Percentiles rank a stretch among this genome's conserved stretches.
Evolutionary conservation across 257 asterid genomes (phyloP).

Genomic region (Solanum infundibuliforme): DNA sequence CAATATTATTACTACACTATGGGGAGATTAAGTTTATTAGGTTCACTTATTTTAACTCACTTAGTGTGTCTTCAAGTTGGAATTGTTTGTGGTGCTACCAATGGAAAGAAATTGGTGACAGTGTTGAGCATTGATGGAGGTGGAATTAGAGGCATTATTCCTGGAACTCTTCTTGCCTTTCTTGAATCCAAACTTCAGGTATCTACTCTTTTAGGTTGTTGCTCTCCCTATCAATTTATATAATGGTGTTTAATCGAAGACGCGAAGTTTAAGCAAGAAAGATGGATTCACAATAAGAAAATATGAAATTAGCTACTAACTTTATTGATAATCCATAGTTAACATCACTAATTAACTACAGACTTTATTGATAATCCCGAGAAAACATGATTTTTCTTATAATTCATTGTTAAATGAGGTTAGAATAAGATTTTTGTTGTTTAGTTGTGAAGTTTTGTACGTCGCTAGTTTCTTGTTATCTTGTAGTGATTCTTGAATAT

Average conservation of each 20-base stretch:
- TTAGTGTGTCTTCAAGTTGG: not conserved
- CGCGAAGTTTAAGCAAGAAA: not conserved
- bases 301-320: not conserved
- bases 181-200: conserved; percentile 64
- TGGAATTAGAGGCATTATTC: conserved; percentile 53
- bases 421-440: not conserved
- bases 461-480: not conserved
- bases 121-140: conserved; percentile 60
- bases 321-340: not conserved
- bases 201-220: not conserved
- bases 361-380: no score
- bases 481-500: not conserved
- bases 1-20: not conserved
- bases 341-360: not conserved
- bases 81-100: conserved; percentile 16
- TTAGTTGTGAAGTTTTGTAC: not conserved
- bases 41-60: not conserved
- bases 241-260: not conserved
- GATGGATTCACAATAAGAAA: no score
- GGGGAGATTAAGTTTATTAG: not conserved
- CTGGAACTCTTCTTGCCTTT: conserved; percentile 33
- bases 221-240: not conserved
- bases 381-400: no score
- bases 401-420: no score
- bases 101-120: conserved; percentile 31